Evolutionary conservation across 495 filamentous ascomycete genomes (phyloP), one percentile per base, ranked within the genome.

Genomic region (Clavariopsis aquatica): DNA sequence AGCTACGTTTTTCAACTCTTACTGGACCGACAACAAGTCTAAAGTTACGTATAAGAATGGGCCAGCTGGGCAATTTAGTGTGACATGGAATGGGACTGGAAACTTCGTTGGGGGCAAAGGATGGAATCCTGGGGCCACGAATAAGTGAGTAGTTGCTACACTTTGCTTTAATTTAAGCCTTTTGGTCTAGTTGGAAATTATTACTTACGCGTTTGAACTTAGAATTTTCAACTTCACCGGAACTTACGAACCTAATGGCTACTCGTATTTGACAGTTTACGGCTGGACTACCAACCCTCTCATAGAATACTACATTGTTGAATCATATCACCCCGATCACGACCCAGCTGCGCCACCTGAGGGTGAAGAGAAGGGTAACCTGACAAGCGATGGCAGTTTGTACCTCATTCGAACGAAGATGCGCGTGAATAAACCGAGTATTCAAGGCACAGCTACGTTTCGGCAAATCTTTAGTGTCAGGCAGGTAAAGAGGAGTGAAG

Each of bases 231-330:
- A 72, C 52, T 88, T 81, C 73, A 75, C 70, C 10, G 84, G 81
- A 26, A 75, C 71, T 31, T 87, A 83, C 77, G 77, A 72, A 17
- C 80, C 83, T 34, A 77, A 77, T 3, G 84, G 85, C 19, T 84
- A 84, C 15, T 76, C 78, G 28, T 87, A 87, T 69, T 79, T 88
- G 24, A 67, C 83, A 49, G 74, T 88, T 63, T 86, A 87, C 71
- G 84, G 84, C 54, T 87, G 84, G 85, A 86, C 83, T 29, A 79
- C 74, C 4, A 78, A 78, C 71, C 85, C 85, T 0, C 77, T 87
- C 1, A 78, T 86, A 57, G 85, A 88, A 65, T 87, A 85, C 76
- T 87, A 87, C 75, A 79, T 88, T 55, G 70, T 87, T 53, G 85
- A 87, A 68, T 73, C 75, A 64, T 85, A 77, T 71, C 82, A 83